Percentiles rank a stretch among this genome's conserved stretches.
Conservation (phyloP, 1,284 basidiomycete genomes). For the Sanghuangporus weigelae region DNA sequence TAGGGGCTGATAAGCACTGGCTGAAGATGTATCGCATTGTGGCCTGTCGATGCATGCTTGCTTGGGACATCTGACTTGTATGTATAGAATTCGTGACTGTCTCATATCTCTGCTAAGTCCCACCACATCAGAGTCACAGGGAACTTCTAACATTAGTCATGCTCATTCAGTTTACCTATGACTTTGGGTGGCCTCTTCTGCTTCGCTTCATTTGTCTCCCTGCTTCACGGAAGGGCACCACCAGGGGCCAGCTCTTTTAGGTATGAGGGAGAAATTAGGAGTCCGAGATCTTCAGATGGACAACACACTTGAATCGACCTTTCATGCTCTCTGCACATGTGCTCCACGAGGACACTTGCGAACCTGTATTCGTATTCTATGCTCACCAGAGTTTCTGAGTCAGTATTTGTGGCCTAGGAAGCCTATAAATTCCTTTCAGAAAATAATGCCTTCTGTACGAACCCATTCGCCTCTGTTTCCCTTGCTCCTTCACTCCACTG, state of each 20-base stretch:
- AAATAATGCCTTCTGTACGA: neutral
- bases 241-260: too few relatives aligned
- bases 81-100: neutral
- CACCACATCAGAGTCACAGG: neutral
- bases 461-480: neutral
- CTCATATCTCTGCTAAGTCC: neutral
- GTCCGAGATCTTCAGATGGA: too few relatives aligned
- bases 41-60: neutral
- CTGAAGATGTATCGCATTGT: too few relatives aligned
- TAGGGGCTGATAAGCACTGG: too few relatives aligned
- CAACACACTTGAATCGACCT: too few relatives aligned
- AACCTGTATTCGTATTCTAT: neutral
- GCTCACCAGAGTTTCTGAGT: neutral
- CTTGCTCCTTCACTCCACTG: neutral
- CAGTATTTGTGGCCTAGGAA: neutral
- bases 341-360: neutral
- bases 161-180: too few relatives aligned
- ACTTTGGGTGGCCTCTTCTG: too few relatives aligned
- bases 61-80: neutral
- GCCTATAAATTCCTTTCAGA: neutral
- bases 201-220: too few relatives aligned
- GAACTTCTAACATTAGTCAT: neutral
- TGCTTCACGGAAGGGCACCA: too few relatives aligned
- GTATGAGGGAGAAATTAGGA: too few relatives aligned
- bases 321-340: neutral